These are phyloP conservation scores for Lentinula novae-zelandiae DNA, from an alignment of 1,284 basidiomycete genomes.

Conservation along the genomic window DNA sequence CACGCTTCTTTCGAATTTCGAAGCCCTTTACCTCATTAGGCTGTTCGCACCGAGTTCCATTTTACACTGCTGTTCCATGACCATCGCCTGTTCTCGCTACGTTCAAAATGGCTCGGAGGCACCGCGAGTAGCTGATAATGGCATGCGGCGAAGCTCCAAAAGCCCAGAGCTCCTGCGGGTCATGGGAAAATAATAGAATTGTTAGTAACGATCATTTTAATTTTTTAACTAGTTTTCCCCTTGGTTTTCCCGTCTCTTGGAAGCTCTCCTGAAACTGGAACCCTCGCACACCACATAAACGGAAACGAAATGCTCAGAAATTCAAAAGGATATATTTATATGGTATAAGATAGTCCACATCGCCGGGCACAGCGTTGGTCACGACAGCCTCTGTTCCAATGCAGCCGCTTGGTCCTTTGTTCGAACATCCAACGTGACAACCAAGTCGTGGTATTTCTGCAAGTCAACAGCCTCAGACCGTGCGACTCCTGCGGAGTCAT, in stretches of 20 bases:
- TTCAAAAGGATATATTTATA: neutral
- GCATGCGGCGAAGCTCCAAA: neutral
- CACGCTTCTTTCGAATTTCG: neutral
- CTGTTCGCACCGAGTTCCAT: neutral
- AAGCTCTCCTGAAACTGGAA: neutral
- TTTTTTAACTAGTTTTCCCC: no score
- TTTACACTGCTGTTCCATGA: no score
- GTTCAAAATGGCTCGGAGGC: neutral
- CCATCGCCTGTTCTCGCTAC: neutral
- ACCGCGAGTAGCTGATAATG: neutral
- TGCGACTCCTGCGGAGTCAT: slow-evolving; percentile 68
- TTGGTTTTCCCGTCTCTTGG: no score
- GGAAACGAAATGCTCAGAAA: neutral
- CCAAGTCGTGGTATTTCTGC: slow-evolving; percentile 64
- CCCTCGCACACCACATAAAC: neutral
- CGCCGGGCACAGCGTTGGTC: slow-evolving; percentile 14
- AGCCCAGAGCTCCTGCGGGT: neutral
- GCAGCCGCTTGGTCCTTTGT: slow-evolving; percentile 34
- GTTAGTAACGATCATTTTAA: neutral
- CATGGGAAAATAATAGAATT: neutral
- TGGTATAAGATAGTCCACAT: neutral
- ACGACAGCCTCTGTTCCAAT: slow-evolving; percentile 29
- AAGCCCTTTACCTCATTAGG: neutral
- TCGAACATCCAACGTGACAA: slow-evolving; percentile 61
- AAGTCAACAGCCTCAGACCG: slow-evolving; percentile 68